A percentile compares a stretch with the other conserved stretches of the same genome.
These are phyloP conservation scores for Alternaria metachromatica DNA, from an alignment of 2,329 filamentous ascomycete species.

Conservation along the genomic window DNA sequence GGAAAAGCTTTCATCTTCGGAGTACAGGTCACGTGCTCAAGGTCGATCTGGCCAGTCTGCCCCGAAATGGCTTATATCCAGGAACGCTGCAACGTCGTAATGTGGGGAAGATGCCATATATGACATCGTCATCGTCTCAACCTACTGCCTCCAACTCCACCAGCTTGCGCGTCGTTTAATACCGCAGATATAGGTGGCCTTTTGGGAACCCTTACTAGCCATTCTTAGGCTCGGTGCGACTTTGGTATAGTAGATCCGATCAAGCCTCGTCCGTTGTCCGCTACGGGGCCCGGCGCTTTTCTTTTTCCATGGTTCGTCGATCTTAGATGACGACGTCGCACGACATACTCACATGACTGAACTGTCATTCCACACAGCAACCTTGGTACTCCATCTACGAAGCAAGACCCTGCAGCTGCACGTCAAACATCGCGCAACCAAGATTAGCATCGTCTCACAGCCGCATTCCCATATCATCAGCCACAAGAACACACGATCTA, in stretches of 20 bases:
- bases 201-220: conserved; percentile 8
- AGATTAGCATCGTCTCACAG: background rate
- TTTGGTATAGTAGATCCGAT: conserved; percentile 6
- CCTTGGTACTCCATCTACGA: background rate
- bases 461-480: conserved; percentile 4
- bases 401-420: conserved; percentile 12
- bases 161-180: conserved; percentile 14
- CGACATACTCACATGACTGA: background rate
- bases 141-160: background rate
- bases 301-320: conserved; percentile 15
- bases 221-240: conserved; percentile 7
- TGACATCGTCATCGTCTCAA: conserved; percentile 7
- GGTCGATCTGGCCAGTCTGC: background rate
- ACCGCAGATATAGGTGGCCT: conserved; percentile 3
- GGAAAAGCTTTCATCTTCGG: background rate
- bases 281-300: conserved; percentile 5
- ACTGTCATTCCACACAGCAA: background rate
- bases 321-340: conserved; percentile 7
- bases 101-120: background rate
- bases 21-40: background rate
- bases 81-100: conserved; percentile 2
- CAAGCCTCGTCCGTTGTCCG: conserved; percentile 2
- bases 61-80: background rate
- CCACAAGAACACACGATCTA: conserved; percentile 10
- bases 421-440: background rate